Evolutionary conservation across 495 filamentous ascomycete species (phyloP), one percentile per base, ranked within the genome.

Genomic region (Bathelium albidoporum): DNA sequence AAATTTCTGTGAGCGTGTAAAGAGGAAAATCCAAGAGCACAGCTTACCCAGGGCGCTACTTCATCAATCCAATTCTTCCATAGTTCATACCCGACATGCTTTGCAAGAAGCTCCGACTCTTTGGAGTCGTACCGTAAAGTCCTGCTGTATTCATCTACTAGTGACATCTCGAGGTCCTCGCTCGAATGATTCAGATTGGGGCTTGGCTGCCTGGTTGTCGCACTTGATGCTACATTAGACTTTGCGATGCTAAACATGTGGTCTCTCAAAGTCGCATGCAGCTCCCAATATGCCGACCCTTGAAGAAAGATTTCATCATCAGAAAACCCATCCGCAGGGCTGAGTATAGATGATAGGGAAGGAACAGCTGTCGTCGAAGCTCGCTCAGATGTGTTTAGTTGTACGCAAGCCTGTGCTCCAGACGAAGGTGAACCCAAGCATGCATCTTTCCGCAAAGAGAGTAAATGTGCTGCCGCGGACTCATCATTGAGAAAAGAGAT

Each of bases 1-100:
- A 2, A 20, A 12, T 14, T 9, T 11, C 18, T 5, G 58, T 60
- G 7, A 60, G n/a, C 24, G 3, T 32, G 12, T 5, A 9, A 36
- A 4, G 36, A 2, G 16, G 24, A 11, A 34, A 2, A 26, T 11
- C 16, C 22, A 5, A n/a, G 31, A 58, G 20, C 45, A 16, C 7
- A 11, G 59, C 61, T 9, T 59, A 63, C 52, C 66, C 66, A 66
- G 11, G 29, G 22, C 2, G 66, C 66, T 9, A 66, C 64, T 63
- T 69, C 66, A 43, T 63, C 55, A n/a, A 64, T 52, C 32, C 62
- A 68, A 34, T 62, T 68, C 43, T 68, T 59, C 61, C 61, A 62
- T 16, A 68, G 41, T 16, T 64, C 49, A 22, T 59, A 65, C 36
- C 65, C 66, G 39, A 55, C 58, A 24, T 58, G 45, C 14, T 43